These are phyloP conservation scores for Annulohypoxylon nitens DNA, from an alignment of 495 filamentous ascomycete genomes.

Conservation along the genomic window DNA sequence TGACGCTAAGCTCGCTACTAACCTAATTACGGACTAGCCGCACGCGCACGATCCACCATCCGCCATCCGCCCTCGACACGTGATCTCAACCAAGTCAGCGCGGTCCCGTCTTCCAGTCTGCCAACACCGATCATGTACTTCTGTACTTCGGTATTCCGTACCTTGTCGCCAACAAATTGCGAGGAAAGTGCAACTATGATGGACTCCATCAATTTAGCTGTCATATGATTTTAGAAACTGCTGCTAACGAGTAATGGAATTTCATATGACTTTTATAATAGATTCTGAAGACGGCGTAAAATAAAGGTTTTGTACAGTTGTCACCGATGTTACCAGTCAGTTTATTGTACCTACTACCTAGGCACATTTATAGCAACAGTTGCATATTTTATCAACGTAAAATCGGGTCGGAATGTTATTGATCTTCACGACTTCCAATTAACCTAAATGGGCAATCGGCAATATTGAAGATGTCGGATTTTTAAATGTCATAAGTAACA, in stretches of 20 bases:
- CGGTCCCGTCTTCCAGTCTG: not conserved
- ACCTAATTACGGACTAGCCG: not conserved
- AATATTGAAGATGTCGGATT: not conserved
- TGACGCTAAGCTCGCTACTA: conserved; percentile 29
- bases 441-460: not conserved
- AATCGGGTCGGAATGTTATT: not conserved
- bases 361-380: not conserved
- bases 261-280: too few relatives aligned
- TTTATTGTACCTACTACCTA: not conserved
- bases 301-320: not conserved
- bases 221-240: not conserved
- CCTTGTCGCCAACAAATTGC: not conserved
- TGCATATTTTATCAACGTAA: not conserved
- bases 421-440: not conserved
- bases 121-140: conserved; percentile 1
- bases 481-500: not conserved
- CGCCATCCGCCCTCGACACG: conserved; percentile 17
- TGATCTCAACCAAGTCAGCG: conserved; percentile 22
- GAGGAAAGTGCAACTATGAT: not conserved
- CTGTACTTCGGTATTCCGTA: not conserved
- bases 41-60: conserved; percentile 14
- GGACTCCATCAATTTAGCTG: not conserved
- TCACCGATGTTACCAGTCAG: not conserved
- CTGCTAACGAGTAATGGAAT: too few relatives aligned
- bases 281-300: too few relatives aligned